These are phyloP conservation scores for Apiotrichum veenhuisii DNA, from an alignment of 1,284 basidiomycete species.

Conservation along the genomic window DNA sequence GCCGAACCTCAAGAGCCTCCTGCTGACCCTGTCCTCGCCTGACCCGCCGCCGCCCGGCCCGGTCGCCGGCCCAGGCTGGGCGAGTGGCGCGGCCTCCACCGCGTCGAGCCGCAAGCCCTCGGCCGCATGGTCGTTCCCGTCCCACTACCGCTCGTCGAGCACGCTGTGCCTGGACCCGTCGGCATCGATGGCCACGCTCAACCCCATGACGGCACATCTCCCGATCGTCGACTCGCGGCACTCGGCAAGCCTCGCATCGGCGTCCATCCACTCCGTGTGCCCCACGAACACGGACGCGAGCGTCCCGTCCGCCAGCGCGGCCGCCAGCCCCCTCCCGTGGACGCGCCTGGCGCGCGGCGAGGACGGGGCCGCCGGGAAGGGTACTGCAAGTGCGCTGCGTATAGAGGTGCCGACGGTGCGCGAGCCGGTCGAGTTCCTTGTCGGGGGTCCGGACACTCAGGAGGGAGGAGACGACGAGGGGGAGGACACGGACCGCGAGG, in stretches of 20 bases:
- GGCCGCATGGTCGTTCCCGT: not conserved
- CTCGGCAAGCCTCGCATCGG: not conserved
- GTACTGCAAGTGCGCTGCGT: no score
- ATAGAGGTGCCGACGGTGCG: not conserved
- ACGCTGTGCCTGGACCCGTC: not conserved
- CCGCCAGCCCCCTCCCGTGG: not conserved
- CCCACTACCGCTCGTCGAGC: not conserved
- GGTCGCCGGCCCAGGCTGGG: slow-evolving; percentile 17
- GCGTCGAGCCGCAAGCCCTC: slow-evolving; percentile 13
- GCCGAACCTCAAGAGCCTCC: slow-evolving; percentile 89
- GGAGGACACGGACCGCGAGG: not conserved
- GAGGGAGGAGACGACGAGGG: not conserved
- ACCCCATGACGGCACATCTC: no score
- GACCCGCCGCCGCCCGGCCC: slow-evolving; percentile 24
- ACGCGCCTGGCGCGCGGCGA: not conserved
- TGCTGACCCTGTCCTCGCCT: slow-evolving; percentile 65
- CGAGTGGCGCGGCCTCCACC: slow-evolving; percentile 14
- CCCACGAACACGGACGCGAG: slow-evolving; percentile 1
- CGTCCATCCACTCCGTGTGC: slow-evolving; percentile 1
- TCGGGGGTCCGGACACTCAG: not conserved
- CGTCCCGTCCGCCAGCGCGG: not conserved
- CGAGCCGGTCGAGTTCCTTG: not conserved
- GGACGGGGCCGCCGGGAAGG: no score
- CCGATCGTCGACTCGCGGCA: not conserved
- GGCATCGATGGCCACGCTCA: not conserved